These are phyloP conservation scores for Aspergillus avenaceus DNA, from an alignment of 495 filamentous ascomycete species.

Conservation along the genomic window DNA sequence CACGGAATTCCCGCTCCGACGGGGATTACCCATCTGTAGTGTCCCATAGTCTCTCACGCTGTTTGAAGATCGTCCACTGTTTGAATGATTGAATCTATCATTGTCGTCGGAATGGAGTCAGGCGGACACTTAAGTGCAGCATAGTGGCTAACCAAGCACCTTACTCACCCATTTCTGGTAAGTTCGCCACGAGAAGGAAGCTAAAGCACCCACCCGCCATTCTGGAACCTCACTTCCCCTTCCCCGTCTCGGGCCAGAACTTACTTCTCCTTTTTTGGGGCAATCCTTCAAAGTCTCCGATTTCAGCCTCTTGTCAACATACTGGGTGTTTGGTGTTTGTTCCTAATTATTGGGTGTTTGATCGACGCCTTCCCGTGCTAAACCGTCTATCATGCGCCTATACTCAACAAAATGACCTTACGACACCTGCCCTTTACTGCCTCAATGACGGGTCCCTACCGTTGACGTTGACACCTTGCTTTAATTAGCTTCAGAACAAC, in stretches of 20 bases:
- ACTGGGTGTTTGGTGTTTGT: background rate
- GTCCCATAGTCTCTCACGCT: background rate
- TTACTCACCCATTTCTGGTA: background rate
- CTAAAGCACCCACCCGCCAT: constrained; percentile 14
- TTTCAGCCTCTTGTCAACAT: background rate
- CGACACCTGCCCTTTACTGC: background rate
- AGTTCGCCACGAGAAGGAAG: background rate
- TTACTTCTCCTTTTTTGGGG: background rate
- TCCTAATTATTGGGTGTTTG: background rate
- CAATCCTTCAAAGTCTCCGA: background rate
- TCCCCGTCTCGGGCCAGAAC: constrained; percentile 6
- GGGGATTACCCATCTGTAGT: background rate
- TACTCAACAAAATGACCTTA: background rate
- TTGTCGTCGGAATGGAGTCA: background rate
- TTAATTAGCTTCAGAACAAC: background rate
- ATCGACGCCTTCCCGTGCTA: background rate
- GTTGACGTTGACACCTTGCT: background rate
- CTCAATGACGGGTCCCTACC: background rate
- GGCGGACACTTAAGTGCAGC: background rate
- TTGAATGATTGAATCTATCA: background rate
- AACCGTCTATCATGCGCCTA: background rate
- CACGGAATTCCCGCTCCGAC: background rate
- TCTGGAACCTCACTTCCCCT: constrained; percentile 18
- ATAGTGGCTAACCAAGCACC: constrained; percentile 6
- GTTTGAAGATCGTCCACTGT: background rate